Conservation (phyloP, 2,329 filamentous ascomycete species). For the Coniochaeta ligniaria region DNA sequence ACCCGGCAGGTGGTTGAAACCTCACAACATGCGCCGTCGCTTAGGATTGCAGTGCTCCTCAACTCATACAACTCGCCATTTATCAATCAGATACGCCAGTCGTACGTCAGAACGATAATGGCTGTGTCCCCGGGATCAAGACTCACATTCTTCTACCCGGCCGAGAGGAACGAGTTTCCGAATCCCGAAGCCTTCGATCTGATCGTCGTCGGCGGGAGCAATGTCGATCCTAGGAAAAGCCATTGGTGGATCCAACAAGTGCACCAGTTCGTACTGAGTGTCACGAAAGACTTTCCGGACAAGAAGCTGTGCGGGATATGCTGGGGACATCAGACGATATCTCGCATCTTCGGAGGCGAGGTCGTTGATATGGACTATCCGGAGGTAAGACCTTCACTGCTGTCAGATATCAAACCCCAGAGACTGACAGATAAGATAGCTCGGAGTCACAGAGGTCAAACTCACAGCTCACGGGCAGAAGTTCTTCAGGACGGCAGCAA, state of each 20-base stretch:
- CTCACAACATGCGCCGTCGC: not conserved
- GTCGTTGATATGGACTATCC: constrained; percentile 27
- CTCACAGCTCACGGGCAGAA: constrained; percentile 27
- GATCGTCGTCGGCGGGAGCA: constrained; percentile 34
- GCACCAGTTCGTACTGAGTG: constrained; percentile 27
- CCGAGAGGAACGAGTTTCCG: constrained; percentile 23
- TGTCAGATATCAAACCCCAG: not conserved
- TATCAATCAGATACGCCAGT: constrained; percentile 24
- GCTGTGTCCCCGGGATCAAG: constrained; percentile 19
- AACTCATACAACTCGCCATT: constrained; percentile 29
- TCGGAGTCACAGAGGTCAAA: constrained; percentile 26
- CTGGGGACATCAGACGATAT: constrained; percentile 38
- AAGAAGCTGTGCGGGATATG: constrained; percentile 29
- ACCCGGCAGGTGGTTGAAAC: not conserved
- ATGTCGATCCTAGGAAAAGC: constrained; percentile 29
- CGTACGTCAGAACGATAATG: constrained; percentile 24
- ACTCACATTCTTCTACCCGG: constrained; percentile 28
- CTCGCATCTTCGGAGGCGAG: constrained; percentile 27
- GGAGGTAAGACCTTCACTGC: constrained; percentile 22
- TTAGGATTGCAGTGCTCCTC: constrained; percentile 26
- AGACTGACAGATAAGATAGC: constrained; percentile 11
- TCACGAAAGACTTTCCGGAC: constrained; percentile 18
- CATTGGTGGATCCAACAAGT: constrained; percentile 33
- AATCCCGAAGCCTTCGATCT: constrained; percentile 30
- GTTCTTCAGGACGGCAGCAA: constrained; percentile 24